Conservation (phyloP, 192 early-diverging fungal species). For the Phlyctochytrium arcticum region DNA sequence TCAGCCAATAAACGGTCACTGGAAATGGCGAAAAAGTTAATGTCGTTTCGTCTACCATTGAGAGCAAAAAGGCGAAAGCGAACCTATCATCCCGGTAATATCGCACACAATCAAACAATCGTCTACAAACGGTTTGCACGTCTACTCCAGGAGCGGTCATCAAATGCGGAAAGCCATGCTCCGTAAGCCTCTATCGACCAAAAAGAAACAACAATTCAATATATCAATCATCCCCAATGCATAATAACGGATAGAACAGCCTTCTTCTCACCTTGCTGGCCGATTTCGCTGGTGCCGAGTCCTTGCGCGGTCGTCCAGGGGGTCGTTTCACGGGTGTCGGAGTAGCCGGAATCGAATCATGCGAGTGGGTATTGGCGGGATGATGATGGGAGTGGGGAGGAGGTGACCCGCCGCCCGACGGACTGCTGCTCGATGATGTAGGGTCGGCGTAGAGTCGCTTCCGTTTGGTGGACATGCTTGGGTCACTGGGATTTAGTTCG, state of each 20-base stretch:
- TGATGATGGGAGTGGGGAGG: neutral
- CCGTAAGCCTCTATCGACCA: neutral
- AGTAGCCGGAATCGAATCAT: neutral
- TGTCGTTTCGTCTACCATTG: neutral
- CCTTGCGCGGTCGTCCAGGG: no score
- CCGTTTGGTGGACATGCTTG: neutral
- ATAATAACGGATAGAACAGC: neutral
- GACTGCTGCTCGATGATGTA: no score
- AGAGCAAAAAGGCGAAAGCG: neutral
- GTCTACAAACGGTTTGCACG: neutral
- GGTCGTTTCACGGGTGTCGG: neutral
- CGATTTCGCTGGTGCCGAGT: no score
- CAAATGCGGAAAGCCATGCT: neutral
- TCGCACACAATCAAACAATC: slow-evolving; percentile 10
- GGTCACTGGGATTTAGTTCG: no score
- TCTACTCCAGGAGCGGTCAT: neutral
- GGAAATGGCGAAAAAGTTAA: neutral
- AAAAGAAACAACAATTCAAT: neutral
- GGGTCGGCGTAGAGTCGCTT: no score
- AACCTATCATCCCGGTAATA: slow-evolving; percentile 21
- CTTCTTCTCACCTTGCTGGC: neutral
- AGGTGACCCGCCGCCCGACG: neutral
- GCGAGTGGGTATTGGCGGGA: neutral
- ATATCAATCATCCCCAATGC: neutral
- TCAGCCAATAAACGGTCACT: slow-evolving; percentile 66